Conservation (phyloP, 768 basidiomycete genomes). For the Pleurotus giganteus region DNA sequence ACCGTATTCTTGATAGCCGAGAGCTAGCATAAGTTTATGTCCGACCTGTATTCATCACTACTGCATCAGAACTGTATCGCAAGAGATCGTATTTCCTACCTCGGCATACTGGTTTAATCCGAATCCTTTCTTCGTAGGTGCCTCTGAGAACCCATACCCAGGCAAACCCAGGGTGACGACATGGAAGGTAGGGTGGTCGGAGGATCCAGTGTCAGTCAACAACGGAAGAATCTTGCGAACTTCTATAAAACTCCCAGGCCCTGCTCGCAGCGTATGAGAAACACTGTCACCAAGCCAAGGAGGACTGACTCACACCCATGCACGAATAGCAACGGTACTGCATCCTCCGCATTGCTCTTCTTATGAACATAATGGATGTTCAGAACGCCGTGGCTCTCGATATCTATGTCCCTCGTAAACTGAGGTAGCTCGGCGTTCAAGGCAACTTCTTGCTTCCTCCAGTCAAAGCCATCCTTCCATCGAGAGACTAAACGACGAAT, state of each 20-base stretch:
- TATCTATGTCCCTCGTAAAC: conserved; percentile 49
- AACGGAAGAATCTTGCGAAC: conserved; percentile 55
- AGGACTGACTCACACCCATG: conserved; percentile 47
- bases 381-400: conserved; percentile 41
- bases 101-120: conserved; percentile 41
- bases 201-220: conserved; percentile 34
- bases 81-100: conserved; percentile 25
- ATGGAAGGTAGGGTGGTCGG: conserved; percentile 55
- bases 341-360: conserved; percentile 38
- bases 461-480: conserved; percentile 57
- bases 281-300: neutral
- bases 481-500: conserved; percentile 43
- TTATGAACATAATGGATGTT: conserved; percentile 60
- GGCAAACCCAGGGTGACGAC: conserved; percentile 62
- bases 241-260: conserved; percentile 65
- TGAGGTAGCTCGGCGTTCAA: conserved; percentile 55
- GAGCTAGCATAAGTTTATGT: conserved; percentile 45
- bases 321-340: conserved; percentile 60
- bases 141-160: conserved; percentile 61
- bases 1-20: conserved; percentile 50
- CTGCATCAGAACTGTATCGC: neutral
- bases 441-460: conserved; percentile 47
- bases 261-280: conserved; percentile 26
- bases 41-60: conserved; percentile 28
- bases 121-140: conserved; percentile 53